Evolutionary conservation across 2,329 filamentous ascomycete genomes (phyloP), one percentile per base, ranked within the genome.

Genomic region (Fusarium poae): DNA sequence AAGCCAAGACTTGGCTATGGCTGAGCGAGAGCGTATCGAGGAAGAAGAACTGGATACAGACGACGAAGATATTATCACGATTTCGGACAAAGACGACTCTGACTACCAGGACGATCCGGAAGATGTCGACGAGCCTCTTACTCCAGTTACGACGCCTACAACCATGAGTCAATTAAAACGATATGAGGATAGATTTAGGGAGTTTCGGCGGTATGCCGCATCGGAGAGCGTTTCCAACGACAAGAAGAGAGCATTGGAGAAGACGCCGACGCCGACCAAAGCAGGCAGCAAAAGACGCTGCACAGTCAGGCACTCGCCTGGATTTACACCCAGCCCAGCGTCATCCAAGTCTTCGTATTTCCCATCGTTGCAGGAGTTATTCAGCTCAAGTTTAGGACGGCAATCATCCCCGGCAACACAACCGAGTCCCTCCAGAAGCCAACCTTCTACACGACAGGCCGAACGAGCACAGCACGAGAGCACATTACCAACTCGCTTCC

Each of bases 141-240:
- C 58, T 0, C 60, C 60, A 0, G 5, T 45, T 1, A 44, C 34
- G 0, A 57, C 60, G 0, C 58, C 50, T 0, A 21, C n/a, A 3
- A 1, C 8, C 0, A 29, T 44, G 43, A 3, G 5, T 0, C 35
- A 63, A 2, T 37, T 63, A 2, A 20, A 8, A 0, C 2, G 1
- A 4, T 63, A 57, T 0, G 50, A 57, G 6, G 7, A 25, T 12
- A 30, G 5, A 4, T 57, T 25, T 18, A 0, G 10, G 8, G n/a
- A 44, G 1, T 20, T 0, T 3, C 0, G 43, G 0, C 21, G 2
- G 29, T 1, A 15, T 1, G 18, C 35, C 1, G 16, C 30, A 21
- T 1, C 0, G 1, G 3, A 63, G 5, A 4, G 10, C 5, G 23
- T 3, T 5, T 5, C 9, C 12, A 16, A 11, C 2, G 6, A 11